Evolutionary conservation across 2,329 filamentous ascomycete species (phyloP), one percentile per base, ranked within the genome.

Genomic region (Hortaea sp.): DNA sequence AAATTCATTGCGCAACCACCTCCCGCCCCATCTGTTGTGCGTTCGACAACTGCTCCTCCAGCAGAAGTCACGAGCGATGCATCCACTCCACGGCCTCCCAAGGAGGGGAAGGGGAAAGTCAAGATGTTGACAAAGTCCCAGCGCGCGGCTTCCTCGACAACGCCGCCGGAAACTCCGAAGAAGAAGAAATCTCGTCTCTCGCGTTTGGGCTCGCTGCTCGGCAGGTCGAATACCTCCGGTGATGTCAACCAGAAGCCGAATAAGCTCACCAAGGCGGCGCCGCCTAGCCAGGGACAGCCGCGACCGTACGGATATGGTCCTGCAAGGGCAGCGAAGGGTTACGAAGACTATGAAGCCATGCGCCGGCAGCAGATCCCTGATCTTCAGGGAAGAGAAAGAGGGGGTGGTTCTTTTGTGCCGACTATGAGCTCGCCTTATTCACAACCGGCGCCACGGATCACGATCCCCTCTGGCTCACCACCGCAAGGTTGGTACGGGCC

Each of bases 171-270:
- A 1, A 57, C 58, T 32, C 48, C 54, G 6, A 9, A 9, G 9
- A 53, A 55, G 32, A 61, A 62, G 43, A 72, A 71, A 51, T 71
- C 70, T 46, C 63, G 70, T 31, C 70, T 72, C 41, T 72, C 70
- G 1, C 55, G 63, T 3, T 51, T 74, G 7, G 68, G 69, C 4
- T 66, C 63, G 31, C 50, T 74, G 1, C 72, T 74, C 44, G 60
- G 64, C 29, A 61, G 69, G 30, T 64, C 61, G 7, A 63, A 59
- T 31, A 63, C 64, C 2, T 34, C 48, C 31, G 60, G 57, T 7
- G 53, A 61, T 34, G 50, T 49, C 10, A 51, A 60, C 5, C 46
- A 48, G 13, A 65, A 65, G 46, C 35, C 56, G 7, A 57, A 53
- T 13, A 67, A 66, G 45, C 39, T 66, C 34, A 61, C 59, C 5